Percentiles rank a stretch among this genome's conserved stretches.
phyloP scores from a whole-genome alignment of 2,329 filamentous ascomycete species.

The Aureobasidium subglaciale region DNA sequence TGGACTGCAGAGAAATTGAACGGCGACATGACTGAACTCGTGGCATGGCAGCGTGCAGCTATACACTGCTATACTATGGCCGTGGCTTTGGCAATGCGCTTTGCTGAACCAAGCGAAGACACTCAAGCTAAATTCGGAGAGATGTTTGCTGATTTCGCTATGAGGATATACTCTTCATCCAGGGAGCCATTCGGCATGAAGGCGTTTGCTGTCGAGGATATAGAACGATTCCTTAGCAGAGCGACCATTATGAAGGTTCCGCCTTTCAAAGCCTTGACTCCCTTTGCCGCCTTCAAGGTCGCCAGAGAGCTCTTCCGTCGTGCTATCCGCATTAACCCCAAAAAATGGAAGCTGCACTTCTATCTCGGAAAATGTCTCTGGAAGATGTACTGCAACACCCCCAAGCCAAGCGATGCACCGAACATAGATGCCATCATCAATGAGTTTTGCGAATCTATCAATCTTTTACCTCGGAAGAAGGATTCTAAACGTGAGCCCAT shows the following conservation, averaged over 20 bases:
- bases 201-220: conserved; percentile 56
- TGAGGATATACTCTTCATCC: conserved; percentile 61
- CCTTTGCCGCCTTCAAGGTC: conserved; percentile 58
- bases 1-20: conserved; percentile 92
- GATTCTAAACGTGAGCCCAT: conserved; percentile 66
- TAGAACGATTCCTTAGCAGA: conserved; percentile 54
- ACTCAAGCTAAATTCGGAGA: conserved; percentile 54
- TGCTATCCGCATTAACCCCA: conserved; percentile 51
- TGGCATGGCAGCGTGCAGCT: conserved; percentile 67
- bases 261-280: conserved; percentile 51
- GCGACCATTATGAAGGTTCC: conserved; percentile 51
- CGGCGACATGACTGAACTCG: conserved; percentile 66
- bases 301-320: conserved; percentile 54
- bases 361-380: conserved; percentile 65
- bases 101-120: conserved; percentile 47
- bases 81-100: conserved; percentile 52
- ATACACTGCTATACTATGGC: conserved; percentile 75
- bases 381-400: conserved; percentile 52
- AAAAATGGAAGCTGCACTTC: conserved; percentile 59
- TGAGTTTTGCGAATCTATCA: conserved; percentile 43
- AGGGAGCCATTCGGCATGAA: conserved; percentile 62
- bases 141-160: conserved; percentile 62
- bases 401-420: neutral
- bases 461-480: conserved; percentile 45
- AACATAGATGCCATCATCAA: conserved; percentile 18